Conservation (phyloP, 164 flowering plant genomes). For the Taxillus chinensis region DNA sequence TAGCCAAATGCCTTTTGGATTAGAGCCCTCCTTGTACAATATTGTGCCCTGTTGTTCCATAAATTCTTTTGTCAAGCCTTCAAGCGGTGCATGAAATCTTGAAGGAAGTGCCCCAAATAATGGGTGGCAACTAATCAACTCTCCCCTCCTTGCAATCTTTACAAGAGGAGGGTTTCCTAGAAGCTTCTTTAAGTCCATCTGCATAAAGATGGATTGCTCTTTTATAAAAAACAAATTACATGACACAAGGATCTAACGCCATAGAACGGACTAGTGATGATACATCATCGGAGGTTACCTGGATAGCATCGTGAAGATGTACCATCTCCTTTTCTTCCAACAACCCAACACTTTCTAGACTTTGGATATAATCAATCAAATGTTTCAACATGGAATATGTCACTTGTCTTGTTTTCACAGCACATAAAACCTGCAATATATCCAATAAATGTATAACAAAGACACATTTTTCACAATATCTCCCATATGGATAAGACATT, state of each 20-base stretch:
- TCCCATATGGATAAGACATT: too few species aligned
- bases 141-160: conserved; percentile 62
- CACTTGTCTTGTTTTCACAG: conserved; percentile 87
- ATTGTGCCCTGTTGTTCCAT: conserved; percentile 55
- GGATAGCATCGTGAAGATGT: conserved; percentile 88
- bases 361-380: conserved; percentile 67
- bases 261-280: not conserved
- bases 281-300: conserved; percentile 34
- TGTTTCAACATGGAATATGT: conserved; percentile 70
- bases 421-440: conserved; percentile 62
- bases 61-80: conserved; percentile 53
- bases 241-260: not conserved
- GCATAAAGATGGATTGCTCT: conserved; percentile 6
- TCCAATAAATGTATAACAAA: not conserved
- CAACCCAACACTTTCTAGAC: conserved; percentile 81
- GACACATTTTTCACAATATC: too few species aligned
- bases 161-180: conserved; percentile 77
- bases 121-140: conserved; percentile 56
- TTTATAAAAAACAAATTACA: conserved; percentile 1
- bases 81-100: conserved; percentile 35
- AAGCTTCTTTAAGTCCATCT: conserved; percentile 84
- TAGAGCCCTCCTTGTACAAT: conserved; percentile 76
- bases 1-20: conserved; percentile 83
- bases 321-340: conserved; percentile 78
- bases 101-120: conserved; percentile 77